A percentile compares a stretch with the other conserved stretches of the same genome.
Evolutionary conservation across 352 stramenopile species (phyloP).

Genomic region (Phytophthora macrochlamydospora): DNA sequence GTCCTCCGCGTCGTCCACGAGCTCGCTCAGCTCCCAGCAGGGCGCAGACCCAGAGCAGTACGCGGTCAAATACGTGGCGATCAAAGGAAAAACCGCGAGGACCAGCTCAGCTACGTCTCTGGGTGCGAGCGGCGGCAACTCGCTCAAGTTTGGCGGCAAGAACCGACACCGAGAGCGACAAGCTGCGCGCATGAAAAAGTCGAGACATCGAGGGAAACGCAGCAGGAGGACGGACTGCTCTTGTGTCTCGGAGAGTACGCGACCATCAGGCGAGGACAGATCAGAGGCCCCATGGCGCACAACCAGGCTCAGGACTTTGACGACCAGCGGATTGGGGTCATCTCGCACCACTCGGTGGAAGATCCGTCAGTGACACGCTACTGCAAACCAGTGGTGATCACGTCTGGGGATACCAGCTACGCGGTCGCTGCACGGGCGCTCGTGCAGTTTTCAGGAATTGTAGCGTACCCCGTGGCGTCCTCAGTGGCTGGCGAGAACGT

Average conservation of each 20-base stretch:
- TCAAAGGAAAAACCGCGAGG: constrained; percentile 29
- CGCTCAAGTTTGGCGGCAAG: constrained; percentile 50
- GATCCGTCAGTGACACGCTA: constrained; percentile 63
- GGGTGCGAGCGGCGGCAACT: constrained; percentile 24
- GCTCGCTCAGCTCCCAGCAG: constrained; percentile 23
- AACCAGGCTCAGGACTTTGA: constrained; percentile 39
- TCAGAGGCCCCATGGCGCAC: constrained; percentile 34
- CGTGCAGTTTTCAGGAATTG: constrained; percentile 65
- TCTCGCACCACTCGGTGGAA: constrained; percentile 72
- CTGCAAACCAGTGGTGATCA: constrained; percentile 60
- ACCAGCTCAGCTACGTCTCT: constrained; percentile 22
- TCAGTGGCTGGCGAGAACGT: constrained; percentile 38
- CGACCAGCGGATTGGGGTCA: constrained; percentile 66
- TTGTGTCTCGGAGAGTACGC: constrained; percentile 71
- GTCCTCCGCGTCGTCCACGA: constrained; percentile 39
- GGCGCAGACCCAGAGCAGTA: constrained; percentile 42
- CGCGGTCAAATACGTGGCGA: constrained; percentile 64
- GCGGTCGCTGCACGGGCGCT: constrained; percentile 47
- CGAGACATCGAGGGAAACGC: constrained; percentile 7
- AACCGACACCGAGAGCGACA: constrained; percentile 29
- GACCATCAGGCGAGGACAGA: constrained; percentile 53
- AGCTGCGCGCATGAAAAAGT: constrained; percentile 14
- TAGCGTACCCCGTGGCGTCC: constrained; percentile 63
- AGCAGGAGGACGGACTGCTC: constrained; percentile 38
- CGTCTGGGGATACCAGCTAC: constrained; percentile 24